These are phyloP conservation scores for Colletotrichum graminicola DNA, from an alignment of 2,329 filamentous ascomycete species.

Conservation along the genomic window DNA sequence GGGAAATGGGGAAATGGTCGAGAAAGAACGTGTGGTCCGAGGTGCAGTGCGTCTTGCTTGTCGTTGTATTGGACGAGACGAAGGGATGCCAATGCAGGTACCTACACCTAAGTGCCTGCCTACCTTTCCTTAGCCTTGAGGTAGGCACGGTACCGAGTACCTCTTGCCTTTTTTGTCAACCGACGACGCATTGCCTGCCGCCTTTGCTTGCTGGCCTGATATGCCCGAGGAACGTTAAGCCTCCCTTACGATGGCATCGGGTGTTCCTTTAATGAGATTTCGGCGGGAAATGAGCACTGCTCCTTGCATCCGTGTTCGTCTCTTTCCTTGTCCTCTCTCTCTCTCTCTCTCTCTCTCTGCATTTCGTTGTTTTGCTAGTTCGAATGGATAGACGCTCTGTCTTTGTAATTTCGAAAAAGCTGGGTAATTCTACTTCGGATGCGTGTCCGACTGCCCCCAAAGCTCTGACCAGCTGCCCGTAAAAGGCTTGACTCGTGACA, in stretches of 20 bases:
- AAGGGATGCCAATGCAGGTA: slow-evolving; percentile 39
- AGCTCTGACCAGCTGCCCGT: slow-evolving; percentile 6
- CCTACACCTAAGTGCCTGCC: not conserved
- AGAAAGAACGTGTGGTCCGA: slow-evolving; percentile 19
- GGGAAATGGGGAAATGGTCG: slow-evolving; percentile 6
- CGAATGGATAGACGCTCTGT: not conserved
- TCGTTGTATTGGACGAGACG: slow-evolving; percentile 23
- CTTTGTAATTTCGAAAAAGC: not conserved
- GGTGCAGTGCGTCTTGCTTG: slow-evolving; percentile 35
- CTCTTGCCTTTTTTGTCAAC: not conserved
- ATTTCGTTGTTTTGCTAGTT: not conserved
- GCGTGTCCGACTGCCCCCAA: not conserved
- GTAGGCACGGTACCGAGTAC: not conserved
- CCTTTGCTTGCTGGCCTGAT: not conserved
- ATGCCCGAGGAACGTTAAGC: not conserved
- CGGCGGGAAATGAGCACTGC: slow-evolving; percentile 2
- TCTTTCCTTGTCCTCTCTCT: not conserved
- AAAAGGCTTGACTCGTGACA: slow-evolving; percentile 29
- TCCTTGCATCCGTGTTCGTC: slow-evolving; percentile 18
- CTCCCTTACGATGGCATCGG: not conserved
- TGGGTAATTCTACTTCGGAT: not conserved
- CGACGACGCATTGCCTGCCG: slow-evolving; percentile 9
- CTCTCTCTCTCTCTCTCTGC: not conserved
- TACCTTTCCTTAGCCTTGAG: not conserved
- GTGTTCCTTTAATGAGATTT: not conserved